Conservation (phyloP, 495 filamentous ascomycete species). For the Xylaria curta region DNA sequence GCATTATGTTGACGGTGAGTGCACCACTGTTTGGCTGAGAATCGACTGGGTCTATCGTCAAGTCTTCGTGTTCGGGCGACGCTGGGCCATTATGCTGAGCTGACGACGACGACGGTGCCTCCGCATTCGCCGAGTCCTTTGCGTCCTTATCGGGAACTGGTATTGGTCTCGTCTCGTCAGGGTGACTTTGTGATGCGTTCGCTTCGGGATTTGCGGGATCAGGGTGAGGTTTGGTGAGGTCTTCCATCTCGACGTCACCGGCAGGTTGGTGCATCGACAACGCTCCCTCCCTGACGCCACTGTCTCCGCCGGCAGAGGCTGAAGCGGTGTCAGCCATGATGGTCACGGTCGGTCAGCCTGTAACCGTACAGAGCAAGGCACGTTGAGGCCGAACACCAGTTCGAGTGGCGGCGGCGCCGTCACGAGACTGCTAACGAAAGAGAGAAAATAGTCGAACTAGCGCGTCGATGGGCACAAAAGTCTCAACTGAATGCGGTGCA, state of each 20-base stretch:
- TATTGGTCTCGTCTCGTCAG: slow-evolving; percentile 28
- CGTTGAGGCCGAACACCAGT: slow-evolving; percentile 14
- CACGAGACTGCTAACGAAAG: not conserved
- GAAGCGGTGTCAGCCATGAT: slow-evolving; percentile 37
- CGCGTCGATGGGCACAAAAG: slow-evolving; percentile 14
- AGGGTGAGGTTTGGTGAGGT: slow-evolving; percentile 35
- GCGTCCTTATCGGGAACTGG: slow-evolving; percentile 33
- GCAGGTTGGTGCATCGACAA: slow-evolving; percentile 34
- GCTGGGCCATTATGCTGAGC: slow-evolving; percentile 31
- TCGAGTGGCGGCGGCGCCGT: slow-evolving; percentile 15
- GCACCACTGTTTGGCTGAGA: slow-evolving; percentile 49
- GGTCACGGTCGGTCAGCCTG: slow-evolving; percentile 25
- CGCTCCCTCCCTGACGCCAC: slow-evolving; percentile 33
- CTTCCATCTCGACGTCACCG: slow-evolving; percentile 41
- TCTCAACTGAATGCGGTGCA: slow-evolving; percentile 21
- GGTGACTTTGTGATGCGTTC: slow-evolving; percentile 29
- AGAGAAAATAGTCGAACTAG: slow-evolving; percentile 15
- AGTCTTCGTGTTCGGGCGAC: slow-evolving; percentile 32
- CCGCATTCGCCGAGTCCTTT: slow-evolving; percentile 30
- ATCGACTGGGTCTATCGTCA: slow-evolving; percentile 53
- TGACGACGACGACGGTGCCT: slow-evolving; percentile 32
- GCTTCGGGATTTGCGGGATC: slow-evolving; percentile 34
- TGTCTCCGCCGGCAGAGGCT: slow-evolving; percentile 36
- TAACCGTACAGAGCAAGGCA: slow-evolving; percentile 22
- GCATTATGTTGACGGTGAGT: slow-evolving; percentile 62